Evolutionary conservation across 768 basidiomycete genomes (phyloP).

Genomic region (Ramaria rubella): DNA sequence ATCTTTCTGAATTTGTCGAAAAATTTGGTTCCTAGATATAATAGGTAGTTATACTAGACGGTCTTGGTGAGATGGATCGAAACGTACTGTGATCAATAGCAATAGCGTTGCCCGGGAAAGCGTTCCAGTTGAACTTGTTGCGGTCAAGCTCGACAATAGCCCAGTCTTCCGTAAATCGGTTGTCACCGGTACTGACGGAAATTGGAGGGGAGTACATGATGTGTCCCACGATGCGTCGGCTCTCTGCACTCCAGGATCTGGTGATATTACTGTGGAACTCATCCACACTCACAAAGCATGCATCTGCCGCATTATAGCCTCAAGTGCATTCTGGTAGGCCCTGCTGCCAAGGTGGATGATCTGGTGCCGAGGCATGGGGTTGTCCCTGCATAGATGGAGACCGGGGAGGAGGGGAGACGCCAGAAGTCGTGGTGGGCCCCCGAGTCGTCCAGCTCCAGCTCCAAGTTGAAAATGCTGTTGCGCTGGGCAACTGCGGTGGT

Average conservation of each 20-base stretch:
- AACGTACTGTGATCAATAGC: constrained; percentile 25
- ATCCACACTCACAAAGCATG: constrained; percentile 9
- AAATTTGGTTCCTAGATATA: constrained; percentile 24
- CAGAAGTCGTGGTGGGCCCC: constrained; percentile 24
- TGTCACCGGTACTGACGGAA: constrained; percentile 12
- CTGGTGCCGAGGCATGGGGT: constrained; percentile 14
- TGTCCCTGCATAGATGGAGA: constrained; percentile 23
- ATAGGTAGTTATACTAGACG: constrained; percentile 15
- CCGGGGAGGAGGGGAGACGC: constrained; percentile 20
- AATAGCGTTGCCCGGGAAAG: constrained; percentile 26
- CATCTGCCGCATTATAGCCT: constrained; percentile 15
- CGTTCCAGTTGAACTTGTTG: constrained; percentile 22
- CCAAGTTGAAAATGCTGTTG: too few species aligned
- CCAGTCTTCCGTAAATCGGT: constrained; percentile 23
- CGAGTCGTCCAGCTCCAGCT: too few species aligned
- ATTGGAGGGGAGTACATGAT: constrained; percentile 26
- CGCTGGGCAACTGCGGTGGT: too few species aligned
- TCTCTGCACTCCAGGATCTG: constrained; percentile 17
- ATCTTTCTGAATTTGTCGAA: constrained; percentile 21
- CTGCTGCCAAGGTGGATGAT: constrained; percentile 3
- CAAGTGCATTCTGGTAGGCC: constrained; percentile 16
- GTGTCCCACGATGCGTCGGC: constrained; percentile 24
- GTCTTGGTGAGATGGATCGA: constrained; percentile 14
- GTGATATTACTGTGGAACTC: constrained; percentile 18
- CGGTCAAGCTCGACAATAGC: constrained; percentile 22